Conservation (phyloP, 306 rosid species). For the Lagenaria siceraria region DNA sequence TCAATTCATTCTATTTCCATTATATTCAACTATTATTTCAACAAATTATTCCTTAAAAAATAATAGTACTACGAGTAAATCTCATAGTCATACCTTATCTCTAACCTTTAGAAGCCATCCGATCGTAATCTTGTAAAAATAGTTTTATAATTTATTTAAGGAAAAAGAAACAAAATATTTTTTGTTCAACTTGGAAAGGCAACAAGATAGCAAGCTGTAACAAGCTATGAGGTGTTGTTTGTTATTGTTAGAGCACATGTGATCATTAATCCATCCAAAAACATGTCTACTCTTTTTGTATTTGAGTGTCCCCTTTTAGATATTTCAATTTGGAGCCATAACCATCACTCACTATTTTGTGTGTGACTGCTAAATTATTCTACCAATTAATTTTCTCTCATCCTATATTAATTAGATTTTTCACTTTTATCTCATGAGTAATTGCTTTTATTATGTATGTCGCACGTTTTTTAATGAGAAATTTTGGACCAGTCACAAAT, state of each 20-base stretch:
- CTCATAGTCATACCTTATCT: too few relatives aligned
- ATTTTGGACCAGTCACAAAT: too few relatives aligned
- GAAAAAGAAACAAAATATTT: not conserved
- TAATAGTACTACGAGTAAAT: too few relatives aligned
- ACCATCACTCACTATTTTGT: not conserved
- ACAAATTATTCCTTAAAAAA: not conserved
- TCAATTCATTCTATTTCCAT: not conserved
- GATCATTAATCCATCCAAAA: constrained; percentile 5
- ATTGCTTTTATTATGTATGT: too few relatives aligned
- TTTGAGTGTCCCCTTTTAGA: not conserved
- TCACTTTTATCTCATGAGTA: too few relatives aligned
- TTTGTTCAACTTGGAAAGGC: not conserved
- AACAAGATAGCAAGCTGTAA: constrained; percentile 5
- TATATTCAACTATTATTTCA: too few relatives aligned
- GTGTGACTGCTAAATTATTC: too few relatives aligned
- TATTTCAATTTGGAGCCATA: not conserved
- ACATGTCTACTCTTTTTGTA: not conserved
- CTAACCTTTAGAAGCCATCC: too few relatives aligned
- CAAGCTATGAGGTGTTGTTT: not conserved
- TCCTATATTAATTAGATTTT: too few relatives aligned
- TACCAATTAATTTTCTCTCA: too few relatives aligned
- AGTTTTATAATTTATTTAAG: not conserved
- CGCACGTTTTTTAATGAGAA: too few relatives aligned
- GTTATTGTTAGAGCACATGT: not conserved
- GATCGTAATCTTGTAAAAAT: not conserved